Conservation (phyloP, 441 rosid genomes). For the Manihot esculenta region DNA sequence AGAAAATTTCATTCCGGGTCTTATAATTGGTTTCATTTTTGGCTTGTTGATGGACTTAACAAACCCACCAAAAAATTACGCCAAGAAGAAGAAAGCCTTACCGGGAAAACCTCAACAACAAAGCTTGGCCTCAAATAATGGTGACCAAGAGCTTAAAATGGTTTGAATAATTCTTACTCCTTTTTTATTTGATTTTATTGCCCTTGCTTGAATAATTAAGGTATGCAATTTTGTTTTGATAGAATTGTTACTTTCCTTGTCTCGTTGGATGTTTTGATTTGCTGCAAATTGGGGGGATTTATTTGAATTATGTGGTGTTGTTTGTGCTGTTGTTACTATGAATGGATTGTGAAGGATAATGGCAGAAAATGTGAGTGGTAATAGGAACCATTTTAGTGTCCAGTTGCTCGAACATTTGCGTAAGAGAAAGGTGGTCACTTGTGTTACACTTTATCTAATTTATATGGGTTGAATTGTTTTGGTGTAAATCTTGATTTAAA, state of each 20-base stretch:
- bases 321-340: neutral
- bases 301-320: neutral
- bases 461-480: neutral
- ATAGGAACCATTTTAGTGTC: neutral
- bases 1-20: constrained; percentile 79
- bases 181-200: neutral
- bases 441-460: neutral
- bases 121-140: constrained; percentile 33
- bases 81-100: constrained; percentile 57
- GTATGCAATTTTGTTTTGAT: neutral
- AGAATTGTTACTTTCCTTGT: neutral
- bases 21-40: constrained; percentile 77
- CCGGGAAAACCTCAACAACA: constrained; percentile 53
- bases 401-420: neutral
- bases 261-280: neutral
- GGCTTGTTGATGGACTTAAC: constrained; percentile 75
- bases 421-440: constrained; percentile 1
- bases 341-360: neutral
- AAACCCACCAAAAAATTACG: constrained; percentile 36
- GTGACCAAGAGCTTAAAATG: constrained; percentile 81
- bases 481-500: neutral
- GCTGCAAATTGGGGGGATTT: neutral
- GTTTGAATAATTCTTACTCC: constrained; percentile 31
- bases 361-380: neutral
- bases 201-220: neutral